A percentile compares a stretch with the other conserved stretches of the same genome.
Conservation (phyloP, 805 yeast species). For the Nakazawaea wyomingensis region DNA sequence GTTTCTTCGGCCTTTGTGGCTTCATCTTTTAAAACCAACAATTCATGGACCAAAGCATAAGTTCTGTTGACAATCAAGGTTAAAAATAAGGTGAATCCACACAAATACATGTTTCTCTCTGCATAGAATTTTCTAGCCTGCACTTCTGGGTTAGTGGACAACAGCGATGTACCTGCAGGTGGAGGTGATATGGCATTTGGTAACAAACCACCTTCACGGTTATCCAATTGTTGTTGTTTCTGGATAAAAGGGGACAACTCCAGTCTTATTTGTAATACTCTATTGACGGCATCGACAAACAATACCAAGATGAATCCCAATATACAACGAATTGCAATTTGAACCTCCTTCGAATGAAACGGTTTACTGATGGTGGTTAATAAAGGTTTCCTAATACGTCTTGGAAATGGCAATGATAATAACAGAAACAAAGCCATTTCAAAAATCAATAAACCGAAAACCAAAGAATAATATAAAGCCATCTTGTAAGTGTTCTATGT, state of each 20-base stretch:
- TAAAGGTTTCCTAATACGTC: slow-evolving; percentile 62
- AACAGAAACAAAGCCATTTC: slow-evolving; percentile 79
- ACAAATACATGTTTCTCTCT: slow-evolving; percentile 92
- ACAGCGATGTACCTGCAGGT: slow-evolving; percentile 6
- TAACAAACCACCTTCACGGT: slow-evolving; percentile 24
- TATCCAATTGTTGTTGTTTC: slow-evolving; percentile 6
- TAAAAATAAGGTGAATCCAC: slow-evolving; percentile 91
- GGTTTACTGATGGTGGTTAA: slow-evolving; percentile 61
- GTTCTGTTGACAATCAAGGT: slow-evolving; percentile 84
- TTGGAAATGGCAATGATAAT: slow-evolving; percentile 83
- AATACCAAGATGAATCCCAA: slow-evolving; percentile 78
- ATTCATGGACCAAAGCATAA: slow-evolving; percentile 70
- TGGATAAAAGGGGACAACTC: slow-evolving; percentile 41
- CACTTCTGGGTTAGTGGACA: slow-evolving; percentile 51
- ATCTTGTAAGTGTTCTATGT: slow-evolving; percentile 16
- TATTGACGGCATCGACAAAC: slow-evolving; percentile 83
- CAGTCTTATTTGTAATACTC: slow-evolving; percentile 63
- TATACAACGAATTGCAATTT: slow-evolving; percentile 73
- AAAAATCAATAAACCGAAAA: slow-evolving; percentile 67
- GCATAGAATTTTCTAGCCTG: slow-evolving; percentile 92
- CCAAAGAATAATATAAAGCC: slow-evolving; percentile 42
- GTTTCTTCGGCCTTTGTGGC: slow-evolving; percentile 32
- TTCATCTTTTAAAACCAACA: slow-evolving; percentile 59
- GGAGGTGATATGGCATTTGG: slow-evolving; percentile 22
- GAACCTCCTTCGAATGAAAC: slow-evolving; percentile 64